phyloP scores from a whole-genome alignment of 345 rosid genomes.

The Xanthoceras sorbifolium region DNA sequence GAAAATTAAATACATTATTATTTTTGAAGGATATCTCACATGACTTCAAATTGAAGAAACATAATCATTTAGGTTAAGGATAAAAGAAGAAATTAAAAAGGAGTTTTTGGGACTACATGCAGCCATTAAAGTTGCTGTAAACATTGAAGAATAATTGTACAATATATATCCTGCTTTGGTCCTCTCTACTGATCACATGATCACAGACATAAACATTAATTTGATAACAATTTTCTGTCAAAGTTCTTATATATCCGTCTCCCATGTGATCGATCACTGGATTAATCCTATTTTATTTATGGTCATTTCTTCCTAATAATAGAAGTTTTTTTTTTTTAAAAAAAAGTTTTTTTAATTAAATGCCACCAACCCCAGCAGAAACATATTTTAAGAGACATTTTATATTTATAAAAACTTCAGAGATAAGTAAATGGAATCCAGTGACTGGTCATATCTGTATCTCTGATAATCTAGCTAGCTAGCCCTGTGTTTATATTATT shows the following conservation, averaged over 20 bases:
- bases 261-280: conserved; percentile 1
- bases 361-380: background rate
- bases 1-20: background rate
- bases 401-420: background rate
- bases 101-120: background rate
- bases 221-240: conserved; percentile 1
- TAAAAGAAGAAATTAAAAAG: background rate
- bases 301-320: background rate
- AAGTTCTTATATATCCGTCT: background rate
- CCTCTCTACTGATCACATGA: background rate
- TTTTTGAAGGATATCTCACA: background rate
- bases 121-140: background rate
- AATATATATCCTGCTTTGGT: background rate
- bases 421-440: conserved; percentile 5
- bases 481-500: background rate
- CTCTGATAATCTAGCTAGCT: conserved; percentile 8
- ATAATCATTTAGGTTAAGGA: background rate
- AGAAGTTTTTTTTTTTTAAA: too few species aligned
- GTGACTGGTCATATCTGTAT: background rate
- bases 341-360: background rate
- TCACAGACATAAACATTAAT: background rate
- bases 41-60: conserved; percentile 17
- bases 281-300: background rate
- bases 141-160: background rate
- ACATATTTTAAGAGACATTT: background rate